Base-by-base conservation (phyloP, 306 rosid species). In the Aeschynomene evenia region DNA sequence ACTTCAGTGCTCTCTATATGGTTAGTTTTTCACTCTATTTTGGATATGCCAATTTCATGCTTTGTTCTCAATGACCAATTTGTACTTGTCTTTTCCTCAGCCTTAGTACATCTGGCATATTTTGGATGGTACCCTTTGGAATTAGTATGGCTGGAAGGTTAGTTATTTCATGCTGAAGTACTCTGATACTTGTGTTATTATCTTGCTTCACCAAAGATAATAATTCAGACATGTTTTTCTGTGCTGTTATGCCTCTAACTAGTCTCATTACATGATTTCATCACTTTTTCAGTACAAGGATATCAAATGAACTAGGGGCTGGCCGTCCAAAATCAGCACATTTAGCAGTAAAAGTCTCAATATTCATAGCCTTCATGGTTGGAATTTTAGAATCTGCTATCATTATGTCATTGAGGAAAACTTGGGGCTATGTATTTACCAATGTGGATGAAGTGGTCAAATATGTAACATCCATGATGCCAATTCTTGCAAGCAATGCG, bases 121-220 rank as follows among this genome's bases (percentile, higher is more conserved):
- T 85, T 62, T 89, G 98, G 92, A 87, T 83, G 92, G 56, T 89
- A 70, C 85, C 96, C 18, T 89, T 75, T 23, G 92, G 95, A 79
- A 63, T 87, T 9, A 77, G 95, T 76, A 65, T 80, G 42, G 91
- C 92, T 34, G 84, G 81, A 66, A 89, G 97, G 98, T 92, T 51
- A 85, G 87, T 61, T n/a, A 4, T 75, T 65, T 67, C 36, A 21
- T 9, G 20, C 59, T 60, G 19, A 63, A n/a, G n/a, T n/a, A 10
- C 8, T 66, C 0, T 2, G n/a, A 8, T n/a, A 23, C 15, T 45
- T 77, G 11, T 42, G n/a, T n/a, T n/a, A n/a, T n/a, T n/a, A n/a
- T n/a, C n/a, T 28, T 6, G 5, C 5, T 28, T 6, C 31, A 28
- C 6, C 31, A 28, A 28, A 28, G 5, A 4, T 33, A 7, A 5